phyloP scores from a whole-genome alignment of 495 filamentous ascomycete genomes.

The Glonium stellatum region DNA sequence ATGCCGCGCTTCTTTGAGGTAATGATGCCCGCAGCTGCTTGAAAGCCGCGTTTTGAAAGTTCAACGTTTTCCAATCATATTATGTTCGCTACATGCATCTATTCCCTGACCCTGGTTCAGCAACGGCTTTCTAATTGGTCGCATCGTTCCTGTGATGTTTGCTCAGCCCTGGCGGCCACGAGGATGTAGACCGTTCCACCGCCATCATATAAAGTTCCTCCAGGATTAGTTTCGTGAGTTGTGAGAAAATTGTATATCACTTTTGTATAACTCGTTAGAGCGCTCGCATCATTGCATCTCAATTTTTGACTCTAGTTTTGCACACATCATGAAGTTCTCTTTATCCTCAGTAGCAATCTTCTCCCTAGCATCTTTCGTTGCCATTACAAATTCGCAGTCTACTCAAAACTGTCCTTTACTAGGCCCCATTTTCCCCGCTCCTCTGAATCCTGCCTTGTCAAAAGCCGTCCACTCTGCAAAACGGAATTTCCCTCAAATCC shows the following conservation, averaged over 20 bases:
- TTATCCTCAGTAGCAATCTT: not conserved
- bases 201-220: too few relatives aligned
- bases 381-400: not conserved
- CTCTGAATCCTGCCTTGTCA: not conserved
- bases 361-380: not conserved
- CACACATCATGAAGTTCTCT: not conserved
- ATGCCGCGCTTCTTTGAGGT: too few relatives aligned
- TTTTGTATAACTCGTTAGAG: not conserved
- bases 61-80: not conserved
- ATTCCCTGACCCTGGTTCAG: not conserved
- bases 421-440: slow-evolving; percentile 8
- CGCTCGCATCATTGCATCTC: not conserved
- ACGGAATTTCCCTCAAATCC: not conserved
- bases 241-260: not conserved
- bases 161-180: not conserved
- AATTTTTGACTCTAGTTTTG: not conserved
- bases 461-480: not conserved
- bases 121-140: not conserved
- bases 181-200: too few relatives aligned
- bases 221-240: too few relatives aligned
- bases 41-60: not conserved
- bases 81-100: not conserved
- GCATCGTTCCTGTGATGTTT: not conserved
- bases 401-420: not conserved
- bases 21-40: too few relatives aligned